Conservation (phyloP, 2,329 filamentous ascomycete species). For the Davidsoniella eucalypti region DNA sequence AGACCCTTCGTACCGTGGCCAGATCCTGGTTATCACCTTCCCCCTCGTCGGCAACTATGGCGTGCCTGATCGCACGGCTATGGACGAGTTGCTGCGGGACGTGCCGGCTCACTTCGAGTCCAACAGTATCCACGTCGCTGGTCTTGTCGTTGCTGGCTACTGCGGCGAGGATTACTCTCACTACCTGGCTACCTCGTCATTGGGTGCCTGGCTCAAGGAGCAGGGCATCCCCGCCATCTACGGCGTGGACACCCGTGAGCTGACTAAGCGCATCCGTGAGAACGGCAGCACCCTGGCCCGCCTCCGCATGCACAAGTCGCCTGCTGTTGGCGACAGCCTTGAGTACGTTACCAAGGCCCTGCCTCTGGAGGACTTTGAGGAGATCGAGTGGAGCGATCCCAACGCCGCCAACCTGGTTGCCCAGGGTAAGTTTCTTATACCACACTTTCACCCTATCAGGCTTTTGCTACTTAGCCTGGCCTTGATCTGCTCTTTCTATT, state of each 20-base stretch:
- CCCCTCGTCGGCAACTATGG: constrained; percentile 95
- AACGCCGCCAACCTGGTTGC: constrained; percentile 86
- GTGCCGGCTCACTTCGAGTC: constrained; percentile 90
- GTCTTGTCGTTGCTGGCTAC: constrained; percentile 80
- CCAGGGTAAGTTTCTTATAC: constrained; percentile 53
- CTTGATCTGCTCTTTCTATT: neutral
- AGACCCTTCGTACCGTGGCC: constrained; percentile 73
- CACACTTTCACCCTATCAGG: constrained; percentile 2
- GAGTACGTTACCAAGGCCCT: constrained; percentile 16
- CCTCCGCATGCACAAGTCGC: constrained; percentile 55
- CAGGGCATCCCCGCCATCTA: constrained; percentile 88
- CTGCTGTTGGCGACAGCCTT: constrained; percentile 8
- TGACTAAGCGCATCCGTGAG: constrained; percentile 88
- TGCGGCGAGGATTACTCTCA: constrained; percentile 92
- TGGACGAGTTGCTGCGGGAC: constrained; percentile 71
- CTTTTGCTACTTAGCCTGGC: neutral
- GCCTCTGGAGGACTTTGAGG: constrained; percentile 45
- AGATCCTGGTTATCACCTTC: constrained; percentile 94
- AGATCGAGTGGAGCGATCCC: constrained; percentile 77
- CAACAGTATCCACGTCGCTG: constrained; percentile 80
- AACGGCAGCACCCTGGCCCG: constrained; percentile 94
- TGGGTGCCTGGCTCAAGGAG: constrained; percentile 92
- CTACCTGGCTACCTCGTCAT: constrained; percentile 74
- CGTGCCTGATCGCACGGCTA: constrained; percentile 70
- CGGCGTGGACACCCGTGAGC: constrained; percentile 78